phyloP scores from a whole-genome alignment of 352 stramenopile genomes.

The Peronospora belbahrii region DNA sequence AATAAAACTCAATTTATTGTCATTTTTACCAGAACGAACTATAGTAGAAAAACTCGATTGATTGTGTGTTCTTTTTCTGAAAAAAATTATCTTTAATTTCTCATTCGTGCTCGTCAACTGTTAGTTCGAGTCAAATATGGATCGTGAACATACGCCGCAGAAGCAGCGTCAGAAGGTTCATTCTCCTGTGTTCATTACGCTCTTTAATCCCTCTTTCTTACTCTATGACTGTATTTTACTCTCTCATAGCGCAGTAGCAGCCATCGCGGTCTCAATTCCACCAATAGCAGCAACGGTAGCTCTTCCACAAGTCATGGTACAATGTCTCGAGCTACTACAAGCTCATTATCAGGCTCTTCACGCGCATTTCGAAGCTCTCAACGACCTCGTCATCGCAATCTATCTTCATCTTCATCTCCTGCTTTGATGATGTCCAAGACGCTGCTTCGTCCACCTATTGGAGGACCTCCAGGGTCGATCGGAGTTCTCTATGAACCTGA shows the following conservation, averaged over 20 bases:
- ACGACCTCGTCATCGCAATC: slow-evolving; percentile 28
- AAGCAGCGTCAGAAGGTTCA: slow-evolving; percentile 72
- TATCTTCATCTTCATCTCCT: slow-evolving; percentile 2
- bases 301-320: slow-evolving; percentile 5
- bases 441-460: slow-evolving; percentile 31
- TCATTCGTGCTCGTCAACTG: slow-evolving; percentile 1
- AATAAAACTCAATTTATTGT: too few relatives aligned
- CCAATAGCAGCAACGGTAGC: neutral
- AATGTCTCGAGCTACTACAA: slow-evolving; percentile 6
- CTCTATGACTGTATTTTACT: neutral
- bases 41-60: too few relatives aligned
- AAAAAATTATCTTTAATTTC: too few relatives aligned
- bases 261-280: slow-evolving; percentile 10
- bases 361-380: slow-evolving; percentile 16
- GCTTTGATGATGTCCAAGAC: slow-evolving; percentile 35
- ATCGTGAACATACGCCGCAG: slow-evolving; percentile 63
- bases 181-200: neutral
- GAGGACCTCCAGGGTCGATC: slow-evolving; percentile 1
- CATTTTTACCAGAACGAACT: too few relatives aligned
- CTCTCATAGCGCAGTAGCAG: slow-evolving; percentile 22
- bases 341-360: slow-evolving; percentile 1
- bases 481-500: slow-evolving; percentile 24
- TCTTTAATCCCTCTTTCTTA: neutral
- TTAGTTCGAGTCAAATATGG: slow-evolving; percentile 25
- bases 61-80: too few relatives aligned